phyloP scores from a whole-genome alignment of 805 yeast species.

The Helenozyma baotianmanensis region DNA sequence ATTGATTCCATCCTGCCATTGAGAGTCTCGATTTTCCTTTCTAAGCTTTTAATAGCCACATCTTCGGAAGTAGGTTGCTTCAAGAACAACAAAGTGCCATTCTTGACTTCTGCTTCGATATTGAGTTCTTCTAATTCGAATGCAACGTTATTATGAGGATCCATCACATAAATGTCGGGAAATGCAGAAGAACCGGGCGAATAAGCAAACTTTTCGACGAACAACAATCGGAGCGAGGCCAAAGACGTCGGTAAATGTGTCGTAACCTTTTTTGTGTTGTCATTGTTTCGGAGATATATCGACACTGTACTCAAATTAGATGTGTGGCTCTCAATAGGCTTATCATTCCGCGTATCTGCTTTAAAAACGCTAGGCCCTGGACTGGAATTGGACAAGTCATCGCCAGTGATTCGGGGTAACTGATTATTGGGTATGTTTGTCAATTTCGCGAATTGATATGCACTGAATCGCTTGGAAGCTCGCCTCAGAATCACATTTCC shows the following conservation, averaged over 20 bases:
- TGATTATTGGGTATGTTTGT: constrained; percentile 34
- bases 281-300: constrained; percentile 51
- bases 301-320: too few species aligned
- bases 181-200: constrained; percentile 67
- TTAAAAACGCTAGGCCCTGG: too few species aligned
- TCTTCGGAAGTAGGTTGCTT: constrained; percentile 38
- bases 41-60: constrained; percentile 4
- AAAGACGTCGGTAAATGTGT: constrained; percentile 44
- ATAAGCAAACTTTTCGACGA: constrained; percentile 84
- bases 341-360: too few species aligned
- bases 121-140: constrained; percentile 77
- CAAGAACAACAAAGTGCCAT: constrained; percentile 57
- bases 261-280: constrained; percentile 51
- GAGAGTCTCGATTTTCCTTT: constrained; percentile 5
- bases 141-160: constrained; percentile 51
- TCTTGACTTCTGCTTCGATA: constrained; percentile 48
- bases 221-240: constrained; percentile 59
- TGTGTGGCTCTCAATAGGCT: too few species aligned
- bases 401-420: constrained; percentile 10
- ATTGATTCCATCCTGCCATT: constrained; percentile 6
- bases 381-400: too few species aligned
- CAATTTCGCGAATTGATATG: constrained; percentile 82
- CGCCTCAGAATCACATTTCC: constrained; percentile 83
- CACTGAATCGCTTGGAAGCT: constrained; percentile 91
- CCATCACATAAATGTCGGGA: constrained; percentile 76